Base-by-base conservation (phyloP, 352 stramenopile species). In the Globisporangium viniferum region DNA sequence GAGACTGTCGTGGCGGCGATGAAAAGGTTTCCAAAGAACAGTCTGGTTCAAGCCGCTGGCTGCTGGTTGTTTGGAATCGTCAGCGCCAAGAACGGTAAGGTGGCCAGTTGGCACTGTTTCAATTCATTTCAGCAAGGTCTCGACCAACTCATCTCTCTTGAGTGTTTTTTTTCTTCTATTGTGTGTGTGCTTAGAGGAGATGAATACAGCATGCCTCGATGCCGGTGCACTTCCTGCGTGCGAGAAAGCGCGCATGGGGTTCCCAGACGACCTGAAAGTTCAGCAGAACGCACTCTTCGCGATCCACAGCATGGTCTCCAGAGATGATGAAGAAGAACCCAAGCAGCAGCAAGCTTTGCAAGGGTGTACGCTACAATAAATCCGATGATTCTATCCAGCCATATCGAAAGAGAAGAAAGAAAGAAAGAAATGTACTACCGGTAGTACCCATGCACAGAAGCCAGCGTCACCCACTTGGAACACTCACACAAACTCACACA, bases 1-100 rank as follows among this genome's bases (percentile, higher is more conserved):
- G 72, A 81, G 35, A 69, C 79, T 3, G 77, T 84, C 3, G 66
- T 86, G 5, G 73, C 71, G 27, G 76, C 76, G n/a, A 89, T 91
- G 80, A 80, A 74, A 36, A 66, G 79, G 15, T 89, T 89, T 69
- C 71, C 55, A 18, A 67, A 70, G n/a, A 74, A 72, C 9, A 69
- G 63, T 29, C 73, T 88, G 4, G 69, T 88, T 2, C 79, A 91
- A 70, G 82, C 80, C 1, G 70, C 82, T 15, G 80, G 82, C 18
- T 81, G 79, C 51, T 86, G 80, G 76, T 64, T 91, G 36, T 66
- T 91, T 9, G 72, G 75, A 3, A 83, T 84, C 14, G 71, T 86
- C 39, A 89, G 82, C 62, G 35, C 62, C 18, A 82, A 78, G 57
- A 76, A 79, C 61, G 79, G 82, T 87, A 49, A 54, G 24, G 24